phyloP scores from a whole-genome alignment of 108 stramenopile species.

The Licmophora abbreviata region DNA sequence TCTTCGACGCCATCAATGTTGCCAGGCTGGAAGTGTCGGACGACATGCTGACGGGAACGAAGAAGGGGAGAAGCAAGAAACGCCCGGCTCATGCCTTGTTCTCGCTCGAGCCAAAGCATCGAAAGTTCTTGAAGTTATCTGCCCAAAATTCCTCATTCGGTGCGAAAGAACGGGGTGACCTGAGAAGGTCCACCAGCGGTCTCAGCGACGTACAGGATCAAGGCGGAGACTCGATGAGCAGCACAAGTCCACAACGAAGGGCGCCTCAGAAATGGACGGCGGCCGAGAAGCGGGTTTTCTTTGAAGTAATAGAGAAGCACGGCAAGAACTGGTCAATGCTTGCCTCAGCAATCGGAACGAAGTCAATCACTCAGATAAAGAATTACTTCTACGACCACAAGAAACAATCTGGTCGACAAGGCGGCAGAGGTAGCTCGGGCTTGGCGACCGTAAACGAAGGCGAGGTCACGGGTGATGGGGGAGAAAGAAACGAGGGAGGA shows the following conservation, averaged over 20 bases:
- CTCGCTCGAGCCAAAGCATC: constrained; percentile 36
- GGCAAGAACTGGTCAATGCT: constrained; percentile 71
- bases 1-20: constrained; percentile 44
- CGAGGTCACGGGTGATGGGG: not conserved
- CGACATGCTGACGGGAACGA: constrained; percentile 8
- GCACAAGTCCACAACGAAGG: constrained; percentile 10
- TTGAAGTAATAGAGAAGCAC: constrained; percentile 62
- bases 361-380: constrained; percentile 68
- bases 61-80: constrained; percentile 22
- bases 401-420: constrained; percentile 42
- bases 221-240: not conserved
- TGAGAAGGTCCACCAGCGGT: constrained; percentile 1
- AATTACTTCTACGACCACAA: constrained; percentile 86
- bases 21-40: constrained; percentile 20
- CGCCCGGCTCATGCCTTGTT: constrained; percentile 32
- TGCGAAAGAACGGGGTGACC: constrained; percentile 4
- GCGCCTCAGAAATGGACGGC: constrained; percentile 71
- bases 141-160: constrained; percentile 10
- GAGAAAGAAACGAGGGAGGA: not conserved
- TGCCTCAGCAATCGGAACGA: constrained; percentile 57
- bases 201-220: not conserved
- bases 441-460: constrained; percentile 1
- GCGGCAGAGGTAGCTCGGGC: not conserved
- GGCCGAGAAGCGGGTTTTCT: constrained; percentile 65
- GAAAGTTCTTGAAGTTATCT: constrained; percentile 37